These are phyloP conservation scores for Scolecobasidium constrictum DNA, from an alignment of 2,329 filamentous ascomycete genomes.

Conservation along the genomic window DNA sequence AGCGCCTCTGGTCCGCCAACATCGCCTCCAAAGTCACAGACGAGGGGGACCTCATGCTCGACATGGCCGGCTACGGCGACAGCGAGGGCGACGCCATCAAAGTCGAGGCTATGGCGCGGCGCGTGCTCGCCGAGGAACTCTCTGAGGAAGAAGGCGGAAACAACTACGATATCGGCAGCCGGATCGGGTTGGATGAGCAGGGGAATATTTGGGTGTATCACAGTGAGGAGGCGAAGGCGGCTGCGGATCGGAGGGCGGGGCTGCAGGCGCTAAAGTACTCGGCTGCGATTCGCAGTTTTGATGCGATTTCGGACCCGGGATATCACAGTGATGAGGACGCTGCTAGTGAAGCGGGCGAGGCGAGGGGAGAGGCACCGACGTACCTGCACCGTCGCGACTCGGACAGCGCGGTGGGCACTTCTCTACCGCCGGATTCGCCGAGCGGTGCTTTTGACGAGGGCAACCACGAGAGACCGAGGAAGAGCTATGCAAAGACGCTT, in stretches of 20 bases:
- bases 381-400: constrained; percentile 58
- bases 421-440: constrained; percentile 46
- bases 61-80: constrained; percentile 95
- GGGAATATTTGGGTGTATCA: constrained; percentile 99
- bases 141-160: constrained; percentile 59
- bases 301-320: constrained; percentile 83
- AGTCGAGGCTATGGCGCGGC: constrained; percentile 86
- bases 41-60: constrained; percentile 87
- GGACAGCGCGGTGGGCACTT: constrained; percentile 55
- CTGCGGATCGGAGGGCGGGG: constrained; percentile 52
- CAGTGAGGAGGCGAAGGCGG: constrained; percentile 90
- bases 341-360: constrained; percentile 57
- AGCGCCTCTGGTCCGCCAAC: constrained; percentile 78
- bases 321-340: constrained; percentile 77
- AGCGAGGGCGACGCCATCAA: constrained; percentile 85
- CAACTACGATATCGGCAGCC: constrained; percentile 88
- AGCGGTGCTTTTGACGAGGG: constrained; percentile 18
- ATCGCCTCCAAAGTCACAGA: constrained; percentile 91
- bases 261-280: constrained; percentile 42
- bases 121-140: constrained; percentile 71
- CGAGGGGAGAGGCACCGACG: constrained; percentile 29
- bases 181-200: constrained; percentile 90
- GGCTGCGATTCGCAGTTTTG: constrained; percentile 48
- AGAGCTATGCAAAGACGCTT: constrained; percentile 93
- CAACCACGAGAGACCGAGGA: constrained; percentile 57